Evolutionary conservation across 768 basidiomycete species (phyloP).

Genomic region (Xerocomus potaroensis): DNA sequence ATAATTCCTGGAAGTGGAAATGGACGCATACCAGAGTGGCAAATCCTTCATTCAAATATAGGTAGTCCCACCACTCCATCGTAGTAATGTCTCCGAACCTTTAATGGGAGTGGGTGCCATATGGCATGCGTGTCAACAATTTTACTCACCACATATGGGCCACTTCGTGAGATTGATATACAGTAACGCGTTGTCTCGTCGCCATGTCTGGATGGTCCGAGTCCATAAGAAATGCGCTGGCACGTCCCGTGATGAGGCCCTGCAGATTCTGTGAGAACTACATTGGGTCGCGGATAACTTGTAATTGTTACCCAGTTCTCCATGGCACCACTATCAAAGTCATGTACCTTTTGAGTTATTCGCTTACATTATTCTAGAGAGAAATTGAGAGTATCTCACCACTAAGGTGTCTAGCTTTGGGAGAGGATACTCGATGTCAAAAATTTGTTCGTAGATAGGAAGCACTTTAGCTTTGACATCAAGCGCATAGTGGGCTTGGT

Average conservation of each 20-base stretch:
- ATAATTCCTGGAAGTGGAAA: not conserved
- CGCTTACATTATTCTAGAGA: not conserved
- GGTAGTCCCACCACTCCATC: constrained; percentile 90
- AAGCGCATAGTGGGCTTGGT: constrained; percentile 81
- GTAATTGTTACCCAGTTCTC: constrained; percentile 68
- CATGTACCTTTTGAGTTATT: constrained; percentile 50
- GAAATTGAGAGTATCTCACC: constrained; percentile 34
- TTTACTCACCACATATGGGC: constrained; percentile 69
- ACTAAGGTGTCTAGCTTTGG: constrained; percentile 94
- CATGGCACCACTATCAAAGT: constrained; percentile 92
- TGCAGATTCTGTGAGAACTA: constrained; percentile 17
- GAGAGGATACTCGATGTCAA: constrained; percentile 88
- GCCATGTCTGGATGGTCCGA: constrained; percentile 65
- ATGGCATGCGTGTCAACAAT: not conserved
- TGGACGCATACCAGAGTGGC: constrained; percentile 62
- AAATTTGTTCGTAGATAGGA: constrained; percentile 89
- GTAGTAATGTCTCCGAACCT: constrained; percentile 93
- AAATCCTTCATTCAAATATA: constrained; percentile 87
- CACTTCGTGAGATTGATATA: constrained; percentile 81
- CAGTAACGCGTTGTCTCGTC: constrained; percentile 76
- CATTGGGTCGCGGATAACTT: not conserved
- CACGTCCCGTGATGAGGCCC: constrained; percentile 88
- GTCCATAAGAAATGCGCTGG: constrained; percentile 75
- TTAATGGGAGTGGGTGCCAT: constrained; percentile 11
- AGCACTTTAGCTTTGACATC: constrained; percentile 80